Base-by-base conservation (phyloP, 164 flowering plant species). In the Piper longum region DNA sequence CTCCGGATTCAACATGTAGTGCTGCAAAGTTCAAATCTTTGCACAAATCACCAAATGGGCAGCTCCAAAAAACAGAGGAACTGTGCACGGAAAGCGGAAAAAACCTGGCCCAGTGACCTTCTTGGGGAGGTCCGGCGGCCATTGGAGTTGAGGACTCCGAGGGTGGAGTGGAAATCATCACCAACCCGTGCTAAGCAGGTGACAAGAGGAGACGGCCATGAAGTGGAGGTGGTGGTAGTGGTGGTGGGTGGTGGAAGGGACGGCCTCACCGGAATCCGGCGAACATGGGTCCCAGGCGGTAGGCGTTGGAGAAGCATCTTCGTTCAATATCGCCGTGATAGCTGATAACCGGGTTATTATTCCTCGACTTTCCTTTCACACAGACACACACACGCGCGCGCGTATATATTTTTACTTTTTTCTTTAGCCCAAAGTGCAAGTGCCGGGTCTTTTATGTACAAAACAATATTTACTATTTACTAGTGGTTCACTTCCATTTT, bases 71-170 rank as follows among this genome's bases (percentile, higher is more conserved):
- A 56, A 56, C 9, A 5, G 12, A 9, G 14, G 3, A 12, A 48
- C 3, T 9, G 8, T 3, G 52, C 48, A 44, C 48, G 48, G 7
- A 11, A 48, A 48, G 52, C 9, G 12, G 14, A 64, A 18, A 1
- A 4, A 51, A 93, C 99, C 95, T 95, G 99, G 59, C 96, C 96
- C 16, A 91, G 98, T 11, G 96, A 91, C 74, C 86, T 91, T 66
- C 92, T 78, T 2, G 99, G 98, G 2, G 64, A 67, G 52, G 52
- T 48, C 59, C 72, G 74, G 62, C 72, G 74, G 6, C 74, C 76
- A 51, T 64, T 70, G 40, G 74, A 63, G 63, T 93, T 90, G 74
- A 93, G 96, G 64, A 96, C 91, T 70, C 73, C 80, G 72, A 91
- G 83, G 51, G 96, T 95, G 52, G 91, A 82, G 70, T 88, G 87